Percentiles rank a stretch among this genome's conserved stretches.
Conservation (phyloP, 805 yeast genomes). For the Kurtzmaniella cleridarum region DNA sequence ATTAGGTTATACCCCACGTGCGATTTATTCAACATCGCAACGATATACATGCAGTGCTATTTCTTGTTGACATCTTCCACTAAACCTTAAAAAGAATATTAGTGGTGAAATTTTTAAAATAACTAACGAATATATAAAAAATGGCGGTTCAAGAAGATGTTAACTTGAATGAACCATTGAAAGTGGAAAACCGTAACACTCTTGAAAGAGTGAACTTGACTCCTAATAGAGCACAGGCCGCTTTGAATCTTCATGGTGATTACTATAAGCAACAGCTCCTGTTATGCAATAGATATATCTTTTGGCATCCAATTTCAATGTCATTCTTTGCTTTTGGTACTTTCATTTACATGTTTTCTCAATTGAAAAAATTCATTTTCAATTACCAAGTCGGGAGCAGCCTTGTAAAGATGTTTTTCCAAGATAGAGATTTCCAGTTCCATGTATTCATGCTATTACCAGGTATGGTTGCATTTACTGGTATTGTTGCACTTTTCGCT, state of each 20-base stretch:
- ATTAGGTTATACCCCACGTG: slow-evolving; percentile 9
- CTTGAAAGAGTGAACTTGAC: slow-evolving; percentile 44
- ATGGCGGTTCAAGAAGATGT: slow-evolving; percentile 48
- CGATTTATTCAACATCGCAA: background rate
- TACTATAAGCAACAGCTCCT: slow-evolving; percentile 46
- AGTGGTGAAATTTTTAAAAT: background rate
- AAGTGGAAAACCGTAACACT: slow-evolving; percentile 45
- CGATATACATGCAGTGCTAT: background rate
- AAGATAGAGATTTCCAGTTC: slow-evolving; percentile 20
- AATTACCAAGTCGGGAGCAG: slow-evolving; percentile 26
- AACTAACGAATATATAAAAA: background rate
- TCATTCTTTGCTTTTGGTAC: slow-evolving; percentile 16
- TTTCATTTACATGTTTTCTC: slow-evolving; percentile 13
- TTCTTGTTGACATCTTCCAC: background rate
- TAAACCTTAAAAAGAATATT: background rate
- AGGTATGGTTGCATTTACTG: slow-evolving; percentile 31
- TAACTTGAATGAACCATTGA: slow-evolving; percentile 51
- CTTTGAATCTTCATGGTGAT: slow-evolving; percentile 61
- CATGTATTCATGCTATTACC: slow-evolving; percentile 27
- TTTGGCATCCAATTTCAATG: slow-evolving; percentile 42
- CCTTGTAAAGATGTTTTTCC: slow-evolving; percentile 17
- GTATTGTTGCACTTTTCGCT: slow-evolving; percentile 34
- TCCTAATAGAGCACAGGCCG: slow-evolving; percentile 57
- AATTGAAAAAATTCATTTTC: slow-evolving; percentile 24
- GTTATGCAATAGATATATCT: slow-evolving; percentile 37